These are phyloP conservation scores for Barbatosphaeria neglecta DNA, from an alignment of 495 filamentous ascomycete species.

Conservation along the genomic window DNA sequence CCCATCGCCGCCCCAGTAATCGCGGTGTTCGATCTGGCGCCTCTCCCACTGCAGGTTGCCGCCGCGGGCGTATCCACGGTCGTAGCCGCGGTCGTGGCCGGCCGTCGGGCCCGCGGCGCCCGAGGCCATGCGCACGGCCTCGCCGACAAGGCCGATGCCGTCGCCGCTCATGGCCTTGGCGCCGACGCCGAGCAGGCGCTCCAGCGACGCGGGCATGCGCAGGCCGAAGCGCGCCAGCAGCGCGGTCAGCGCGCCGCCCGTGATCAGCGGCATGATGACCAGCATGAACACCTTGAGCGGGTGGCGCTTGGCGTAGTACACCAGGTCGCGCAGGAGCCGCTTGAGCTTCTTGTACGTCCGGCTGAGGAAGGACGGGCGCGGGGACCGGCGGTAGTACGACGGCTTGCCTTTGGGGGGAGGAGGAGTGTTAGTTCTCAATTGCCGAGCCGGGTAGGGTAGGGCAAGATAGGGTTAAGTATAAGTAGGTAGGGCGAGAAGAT, in stretches of 20 bases:
- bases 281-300: constrained; percentile 77
- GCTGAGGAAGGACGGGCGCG: constrained; percentile 63
- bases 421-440: neutral
- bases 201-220: constrained; percentile 49
- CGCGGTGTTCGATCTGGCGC: constrained; percentile 25
- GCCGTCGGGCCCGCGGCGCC: constrained; percentile 12
- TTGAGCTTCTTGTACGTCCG: constrained; percentile 59
- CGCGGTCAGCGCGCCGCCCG: constrained; percentile 63
- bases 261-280: constrained; percentile 73
- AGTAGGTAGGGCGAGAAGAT: constrained; percentile 46
- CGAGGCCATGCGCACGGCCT: constrained; percentile 33
- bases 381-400: constrained; percentile 60
- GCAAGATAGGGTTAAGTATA: constrained; percentile 35
- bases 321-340: constrained; percentile 60
- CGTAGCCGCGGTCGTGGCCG: constrained; percentile 6
- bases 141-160: constrained; percentile 40
- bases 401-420: constrained; percentile 27
- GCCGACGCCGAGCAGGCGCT: constrained; percentile 43
- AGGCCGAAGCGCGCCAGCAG: constrained; percentile 67
- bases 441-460: neutral
- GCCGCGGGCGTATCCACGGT: constrained; percentile 18
- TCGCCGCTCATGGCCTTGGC: constrained; percentile 40
- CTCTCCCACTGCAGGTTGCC: constrained; percentile 29
- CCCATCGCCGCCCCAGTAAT: constrained; percentile 13
- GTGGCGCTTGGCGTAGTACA: constrained; percentile 62